A percentile compares a stretch with the other conserved stretches of the same genome.
Evolutionary conservation across 148 eudicot species (phyloP).

Genomic region (Chenopodium suecicum): DNA sequence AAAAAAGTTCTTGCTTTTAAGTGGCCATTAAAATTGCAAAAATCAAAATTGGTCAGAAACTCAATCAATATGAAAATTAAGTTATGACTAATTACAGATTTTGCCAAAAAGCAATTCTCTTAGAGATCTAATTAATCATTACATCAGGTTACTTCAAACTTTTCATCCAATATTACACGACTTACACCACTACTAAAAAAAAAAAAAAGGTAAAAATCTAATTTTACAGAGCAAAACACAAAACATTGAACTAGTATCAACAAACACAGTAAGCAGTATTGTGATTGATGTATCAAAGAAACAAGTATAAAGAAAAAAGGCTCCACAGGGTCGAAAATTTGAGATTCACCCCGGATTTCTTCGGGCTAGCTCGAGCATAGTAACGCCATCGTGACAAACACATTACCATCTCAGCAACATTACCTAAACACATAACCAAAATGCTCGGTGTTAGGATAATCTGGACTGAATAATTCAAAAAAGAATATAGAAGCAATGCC

Average conservation of each 20-base stretch:
- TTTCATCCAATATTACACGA: not conserved
- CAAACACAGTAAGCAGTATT: not conserved
- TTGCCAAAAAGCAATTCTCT: not conserved
- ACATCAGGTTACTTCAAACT: slow-evolving; percentile 9
- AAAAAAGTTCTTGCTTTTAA: not conserved
- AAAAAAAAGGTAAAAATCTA: not conserved
- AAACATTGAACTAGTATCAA: not conserved
- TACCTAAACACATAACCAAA: not conserved
- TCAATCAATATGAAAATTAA: not conserved
- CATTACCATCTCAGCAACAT: no score
- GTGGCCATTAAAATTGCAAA: not conserved
- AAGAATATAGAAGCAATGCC: not conserved
- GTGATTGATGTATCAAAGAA: not conserved
- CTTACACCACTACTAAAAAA: not conserved
- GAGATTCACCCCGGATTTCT: not conserved
- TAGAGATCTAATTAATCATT: slow-evolving; percentile 4
- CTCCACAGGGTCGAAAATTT: not conserved
- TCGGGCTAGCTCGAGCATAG: not conserved
- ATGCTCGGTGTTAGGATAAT: not conserved
- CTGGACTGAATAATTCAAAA: not conserved
- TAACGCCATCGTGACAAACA: not conserved
- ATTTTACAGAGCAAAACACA: not conserved
- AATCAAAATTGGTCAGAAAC: not conserved
- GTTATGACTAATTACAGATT: not conserved
- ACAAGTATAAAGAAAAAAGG: not conserved